A percentile compares a stretch with the other conserved stretches of the same genome.
phyloP scores from a whole-genome alignment of 331 rosid genomes.

The Erythrophleum ivorense region DNA sequence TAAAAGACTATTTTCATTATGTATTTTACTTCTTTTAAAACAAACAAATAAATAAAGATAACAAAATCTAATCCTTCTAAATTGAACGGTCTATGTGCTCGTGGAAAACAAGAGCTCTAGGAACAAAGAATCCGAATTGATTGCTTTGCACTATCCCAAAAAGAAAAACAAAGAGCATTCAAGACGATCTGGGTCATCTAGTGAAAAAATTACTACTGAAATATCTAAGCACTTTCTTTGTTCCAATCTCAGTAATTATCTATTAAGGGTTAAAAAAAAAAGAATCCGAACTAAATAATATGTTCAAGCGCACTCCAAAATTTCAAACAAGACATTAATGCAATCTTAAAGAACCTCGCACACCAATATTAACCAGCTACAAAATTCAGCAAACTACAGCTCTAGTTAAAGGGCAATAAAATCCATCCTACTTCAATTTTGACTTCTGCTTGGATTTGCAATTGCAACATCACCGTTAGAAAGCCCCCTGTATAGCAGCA shows the following conservation, averaged over 20 bases:
- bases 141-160: not conserved
- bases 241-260: not conserved
- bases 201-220: not conserved
- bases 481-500: conserved; percentile 51
- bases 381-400: conserved; percentile 50
- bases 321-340: conserved; percentile 29
- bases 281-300: not conserved
- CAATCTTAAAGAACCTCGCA: conserved; percentile 20
- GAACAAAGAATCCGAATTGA: too few species aligned
- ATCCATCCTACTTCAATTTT: conserved; percentile 45
- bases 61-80: too few species aligned
- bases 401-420: conserved; percentile 46
- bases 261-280: not conserved
- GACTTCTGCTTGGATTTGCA: conserved; percentile 41
- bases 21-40: too few species aligned
- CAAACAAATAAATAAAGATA: too few species aligned
- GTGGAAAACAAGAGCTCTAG: too few species aligned
- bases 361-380: conserved; percentile 35
- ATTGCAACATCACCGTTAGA: conserved; percentile 19
- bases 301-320: conserved; percentile 33
- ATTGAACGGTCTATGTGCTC: too few species aligned
- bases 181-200: not conserved
- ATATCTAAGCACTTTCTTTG: not conserved
- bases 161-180: not conserved
- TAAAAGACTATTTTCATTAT: too few species aligned